Evolutionary conservation across 2,329 filamentous ascomycete species (phyloP).

Genomic region (Blumeria hordei): DNA sequence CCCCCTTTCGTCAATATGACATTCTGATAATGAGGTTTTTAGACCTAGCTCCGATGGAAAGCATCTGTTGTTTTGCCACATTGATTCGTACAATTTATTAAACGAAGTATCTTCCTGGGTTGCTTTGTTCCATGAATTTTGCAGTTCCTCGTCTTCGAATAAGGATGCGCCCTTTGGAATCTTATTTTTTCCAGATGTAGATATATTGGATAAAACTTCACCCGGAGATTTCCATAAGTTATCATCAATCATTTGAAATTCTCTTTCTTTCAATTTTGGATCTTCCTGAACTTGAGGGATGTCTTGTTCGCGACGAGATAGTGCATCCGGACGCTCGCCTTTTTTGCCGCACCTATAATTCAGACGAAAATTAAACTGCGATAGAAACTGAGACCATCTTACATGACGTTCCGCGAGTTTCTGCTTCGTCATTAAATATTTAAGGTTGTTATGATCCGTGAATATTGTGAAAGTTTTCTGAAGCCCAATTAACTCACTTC

Average conservation of each 20-base stretch:
- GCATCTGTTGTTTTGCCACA: not conserved
- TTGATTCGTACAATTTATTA: not conserved
- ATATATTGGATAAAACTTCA: not conserved
- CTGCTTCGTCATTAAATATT: slow-evolving; percentile 2
- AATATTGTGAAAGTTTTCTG: not conserved
- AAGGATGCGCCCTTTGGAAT: not conserved
- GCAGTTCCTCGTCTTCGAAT: not conserved
- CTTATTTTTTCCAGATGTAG: not conserved
- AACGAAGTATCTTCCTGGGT: not conserved
- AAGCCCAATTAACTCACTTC: slow-evolving; percentile 1
- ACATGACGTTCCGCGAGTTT: not conserved
- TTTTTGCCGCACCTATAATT: not conserved
- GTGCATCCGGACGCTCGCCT: not conserved
- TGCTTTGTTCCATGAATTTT: not conserved
- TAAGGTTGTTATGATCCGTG: slow-evolving; percentile 2
- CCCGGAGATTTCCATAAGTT: not conserved
- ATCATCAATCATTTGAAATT: not conserved
- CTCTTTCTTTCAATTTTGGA: not conserved
- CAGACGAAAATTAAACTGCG: not conserved
- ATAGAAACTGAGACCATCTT: not conserved
- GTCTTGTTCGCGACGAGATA: not conserved
- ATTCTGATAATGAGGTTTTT: not conserved
- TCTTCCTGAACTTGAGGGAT: not conserved
- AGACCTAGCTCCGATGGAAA: not conserved
- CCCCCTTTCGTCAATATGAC: not conserved